Evolutionary conservation across 495 filamentous ascomycete species (phyloP).

Genomic region (Penicillium subrubescens): DNA sequence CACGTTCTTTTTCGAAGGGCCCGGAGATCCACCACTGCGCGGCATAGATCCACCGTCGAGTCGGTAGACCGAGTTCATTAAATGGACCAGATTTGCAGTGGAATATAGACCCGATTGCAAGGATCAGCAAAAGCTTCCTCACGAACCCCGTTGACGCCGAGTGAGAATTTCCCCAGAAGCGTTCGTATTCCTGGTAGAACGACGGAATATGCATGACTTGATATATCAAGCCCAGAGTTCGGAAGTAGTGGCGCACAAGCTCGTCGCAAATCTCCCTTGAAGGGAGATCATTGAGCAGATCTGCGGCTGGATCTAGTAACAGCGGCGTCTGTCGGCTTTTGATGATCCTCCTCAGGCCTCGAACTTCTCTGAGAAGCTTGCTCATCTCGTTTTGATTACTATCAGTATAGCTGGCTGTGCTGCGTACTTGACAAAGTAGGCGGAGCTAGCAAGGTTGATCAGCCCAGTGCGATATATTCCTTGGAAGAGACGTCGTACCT

Average conservation of each 20-base stretch:
- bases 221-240: constrained; percentile 48
- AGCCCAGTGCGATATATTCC: background rate
- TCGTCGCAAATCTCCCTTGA: constrained; percentile 22
- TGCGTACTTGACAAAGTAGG: constrained; percentile 19
- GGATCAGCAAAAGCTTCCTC: constrained; percentile 43
- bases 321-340: constrained; percentile 20
- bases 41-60: constrained; percentile 52
- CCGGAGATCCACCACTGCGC: constrained; percentile 56
- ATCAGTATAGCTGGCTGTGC: constrained; percentile 11
- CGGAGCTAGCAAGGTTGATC: constrained; percentile 10
- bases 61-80: constrained; percentile 30
- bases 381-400: constrained; percentile 25
- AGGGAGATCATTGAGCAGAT: constrained; percentile 20
- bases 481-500: constrained; percentile 29
- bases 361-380: constrained; percentile 32
- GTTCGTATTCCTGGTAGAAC: constrained; percentile 52
- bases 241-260: constrained; percentile 38
- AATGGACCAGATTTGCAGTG: constrained; percentile 26
- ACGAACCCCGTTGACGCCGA: constrained; percentile 25
- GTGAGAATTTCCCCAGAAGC: constrained; percentile 44
- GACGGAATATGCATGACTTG: constrained; percentile 59
- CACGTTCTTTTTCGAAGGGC: constrained; percentile 48
- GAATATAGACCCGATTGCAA: constrained; percentile 50
- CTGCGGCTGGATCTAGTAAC: constrained; percentile 18
- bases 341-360: constrained; percentile 21